Evolutionary conservation across 2,329 filamentous ascomycete species (phyloP), one percentile per base, ranked within the genome.

Genomic region (Coniochaeta pulveracea): DNA sequence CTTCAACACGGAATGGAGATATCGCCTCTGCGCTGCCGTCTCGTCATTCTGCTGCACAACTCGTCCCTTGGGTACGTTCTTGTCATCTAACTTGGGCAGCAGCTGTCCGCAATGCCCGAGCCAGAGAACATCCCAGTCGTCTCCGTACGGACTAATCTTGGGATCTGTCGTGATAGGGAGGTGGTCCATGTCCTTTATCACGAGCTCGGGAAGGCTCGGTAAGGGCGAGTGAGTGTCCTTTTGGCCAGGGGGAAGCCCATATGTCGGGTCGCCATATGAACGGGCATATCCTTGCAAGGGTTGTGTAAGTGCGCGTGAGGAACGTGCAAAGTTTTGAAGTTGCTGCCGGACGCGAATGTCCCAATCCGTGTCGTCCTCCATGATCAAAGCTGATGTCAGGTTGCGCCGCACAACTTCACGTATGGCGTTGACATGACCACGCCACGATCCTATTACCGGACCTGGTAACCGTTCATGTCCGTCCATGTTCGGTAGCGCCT

Each of bases 341-440:
- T 66, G 63, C 5, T 47, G 37, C 23, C 56, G 57, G n/a, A 66
- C 47, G 3, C 48, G 44, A 10, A 65, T 48, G 37, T 66, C 63
- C 63, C 62, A 66, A 42, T 66, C 63, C n/a, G 55, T 54, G 36
- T 67, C 62, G 39, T 66, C 62, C 47, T 66, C 63, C 26, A 66
- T 46, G 26, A 65, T 61, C 3, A 65, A 43, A 2, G 61, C 60
- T 0, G 56, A 55, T 2, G 44, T 40, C 7, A 63, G 46, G 10
- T 51, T 48, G 12, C 58, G 48, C 8, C 54, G 47, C 8, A 65
- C 52, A 17, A 66, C 47, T 47, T 48, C 46, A 34, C 45, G 44
- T 12, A 49, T 43, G 1, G 48, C 49, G 23, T 56, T 53, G 45
- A 58, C 48, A 34, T 61, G 58, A 1, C 53, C 55, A 22, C 49